Base-by-base conservation (phyloP, 2,329 filamentous ascomycete genomes). In the Claviceps sorghi region DNA sequence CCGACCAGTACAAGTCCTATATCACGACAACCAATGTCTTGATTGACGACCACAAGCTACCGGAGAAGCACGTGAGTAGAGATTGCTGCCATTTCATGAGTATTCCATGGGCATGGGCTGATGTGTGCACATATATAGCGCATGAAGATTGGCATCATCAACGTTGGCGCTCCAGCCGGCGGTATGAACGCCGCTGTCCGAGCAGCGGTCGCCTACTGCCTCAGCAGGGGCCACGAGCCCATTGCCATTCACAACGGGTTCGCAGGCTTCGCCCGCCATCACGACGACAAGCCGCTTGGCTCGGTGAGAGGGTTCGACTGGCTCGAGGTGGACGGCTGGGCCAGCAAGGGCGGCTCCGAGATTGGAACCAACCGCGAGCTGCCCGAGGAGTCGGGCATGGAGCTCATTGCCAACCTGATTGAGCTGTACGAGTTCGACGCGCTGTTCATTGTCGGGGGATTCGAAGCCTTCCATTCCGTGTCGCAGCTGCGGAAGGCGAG, bases 101-200 rank as follows among this genome's bases (percentile, higher is more conserved):
- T n/a, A n/a, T 17, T 50, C 34, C 36, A 48, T 5, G 3, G 19
- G 30, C 36, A 50, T 2, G 26, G 3, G 26, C 26, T 26, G 26
- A 26, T 26, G 26, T 26, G 26, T 26, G 26, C 26, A 26, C 4
- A 19, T 2, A 19, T 29, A 32, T 22, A 90, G 86, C 82, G 84
- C 59, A 89, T 97, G 87, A 83, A 82, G 58, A 87, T 98, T 62
- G 93, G 88, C 48, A 95, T 98, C 63, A 88, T 98, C 69, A 94
- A 97, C 62, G 90, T 97, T 26, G 93, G 93, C 62, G 93, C 93
- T 13, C 93, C 93, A 8, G 93, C 93, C 32, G 93, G 93, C 67
- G 93, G 93, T 61, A 97, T 98, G 87, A 98, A 98, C 69, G 90
- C 91, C 30, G 93, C 93, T 43, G 93, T 94, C 21, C 83, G 93